Percentiles rank a stretch among this genome's conserved stretches.
Conservation (phyloP, 768 basidiomycete species). For the Suillus sp. region DNA sequence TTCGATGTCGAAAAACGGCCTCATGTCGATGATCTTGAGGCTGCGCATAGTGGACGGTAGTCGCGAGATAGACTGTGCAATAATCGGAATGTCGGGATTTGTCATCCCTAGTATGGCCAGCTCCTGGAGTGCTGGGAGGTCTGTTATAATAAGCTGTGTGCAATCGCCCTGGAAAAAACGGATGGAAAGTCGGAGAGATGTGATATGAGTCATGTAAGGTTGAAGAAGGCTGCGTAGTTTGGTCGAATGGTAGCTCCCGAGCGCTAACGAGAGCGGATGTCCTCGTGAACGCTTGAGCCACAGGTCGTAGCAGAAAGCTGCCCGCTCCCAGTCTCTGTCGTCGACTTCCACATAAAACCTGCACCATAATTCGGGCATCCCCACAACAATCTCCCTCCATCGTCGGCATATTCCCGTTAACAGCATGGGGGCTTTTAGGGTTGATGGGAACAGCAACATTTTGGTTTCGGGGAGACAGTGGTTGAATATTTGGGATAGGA, state of each 20-base stretch:
- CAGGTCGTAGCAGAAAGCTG: constrained; percentile 17
- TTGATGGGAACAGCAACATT: background rate
- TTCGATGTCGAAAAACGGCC: constrained; percentile 11
- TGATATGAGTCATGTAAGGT: constrained; percentile 20
- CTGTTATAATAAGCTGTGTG: background rate
- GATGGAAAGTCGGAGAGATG: background rate
- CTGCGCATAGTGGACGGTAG: background rate
- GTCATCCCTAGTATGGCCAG: constrained; percentile 16
- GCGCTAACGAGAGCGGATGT: constrained; percentile 26
- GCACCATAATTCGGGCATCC: constrained; percentile 50
- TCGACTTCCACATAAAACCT: constrained; percentile 33
- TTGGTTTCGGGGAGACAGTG: constrained; percentile 32
- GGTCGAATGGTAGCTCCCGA: constrained; percentile 7
- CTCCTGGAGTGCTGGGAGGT: constrained; percentile 22
- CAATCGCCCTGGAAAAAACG: background rate
- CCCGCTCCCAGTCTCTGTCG: constrained; percentile 14
- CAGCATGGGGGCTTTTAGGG: constrained; percentile 37
- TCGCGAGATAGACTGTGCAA: constrained; percentile 13
- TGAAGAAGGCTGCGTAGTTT: constrained; percentile 19
- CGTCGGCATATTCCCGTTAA: constrained; percentile 43
- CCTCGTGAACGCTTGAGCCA: constrained; percentile 18
- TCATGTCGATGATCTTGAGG: background rate
- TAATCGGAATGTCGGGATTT: background rate
- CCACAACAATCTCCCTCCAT: constrained; percentile 44
- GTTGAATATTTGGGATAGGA: constrained; percentile 49